Conservation (phyloP, 2,329 filamentous ascomycete genomes). For the Lojkania enalia region DNA sequence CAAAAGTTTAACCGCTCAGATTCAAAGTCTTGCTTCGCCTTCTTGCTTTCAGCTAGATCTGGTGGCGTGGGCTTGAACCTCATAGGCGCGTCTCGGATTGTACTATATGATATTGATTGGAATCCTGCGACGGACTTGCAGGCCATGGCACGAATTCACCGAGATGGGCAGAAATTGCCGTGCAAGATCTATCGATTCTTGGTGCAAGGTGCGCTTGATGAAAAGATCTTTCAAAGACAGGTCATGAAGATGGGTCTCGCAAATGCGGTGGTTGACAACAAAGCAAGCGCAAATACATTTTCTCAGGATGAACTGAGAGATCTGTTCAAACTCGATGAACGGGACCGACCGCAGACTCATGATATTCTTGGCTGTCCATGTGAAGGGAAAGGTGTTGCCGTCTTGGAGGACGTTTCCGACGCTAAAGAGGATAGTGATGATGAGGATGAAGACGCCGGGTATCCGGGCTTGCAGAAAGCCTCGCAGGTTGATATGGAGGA, state of each 20-base stretch:
- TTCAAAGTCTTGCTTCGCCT: constrained; percentile 63
- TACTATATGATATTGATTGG: constrained; percentile 77
- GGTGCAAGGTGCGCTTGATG: constrained; percentile 69
- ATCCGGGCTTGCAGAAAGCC: constrained; percentile 40
- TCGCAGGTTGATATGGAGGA: constrained; percentile 52
- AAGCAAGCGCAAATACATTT: constrained; percentile 63
- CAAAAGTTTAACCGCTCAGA: constrained; percentile 69
- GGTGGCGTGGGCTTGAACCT: constrained; percentile 72
- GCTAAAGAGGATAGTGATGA: constrained; percentile 27
- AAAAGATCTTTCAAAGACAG: constrained; percentile 76
- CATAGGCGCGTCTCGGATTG: constrained; percentile 68
- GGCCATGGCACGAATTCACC: constrained; percentile 74
- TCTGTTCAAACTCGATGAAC: constrained; percentile 67
- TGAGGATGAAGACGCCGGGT: constrained; percentile 27
- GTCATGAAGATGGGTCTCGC: constrained; percentile 71
- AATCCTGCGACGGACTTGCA: constrained; percentile 74
- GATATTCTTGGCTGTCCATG: constrained; percentile 67
- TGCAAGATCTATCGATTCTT: constrained; percentile 72
- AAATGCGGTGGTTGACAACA: constrained; percentile 71
- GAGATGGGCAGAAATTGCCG: constrained; percentile 69
- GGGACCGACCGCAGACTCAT: constrained; percentile 66
- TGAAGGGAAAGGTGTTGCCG: constrained; percentile 54
- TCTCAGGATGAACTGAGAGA: constrained; percentile 67
- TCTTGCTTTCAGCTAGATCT: constrained; percentile 72
- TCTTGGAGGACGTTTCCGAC: constrained; percentile 18